phyloP scores from a whole-genome alignment of 2,329 filamentous ascomycete genomes.

The Exophiala dermatitidis region DNA sequence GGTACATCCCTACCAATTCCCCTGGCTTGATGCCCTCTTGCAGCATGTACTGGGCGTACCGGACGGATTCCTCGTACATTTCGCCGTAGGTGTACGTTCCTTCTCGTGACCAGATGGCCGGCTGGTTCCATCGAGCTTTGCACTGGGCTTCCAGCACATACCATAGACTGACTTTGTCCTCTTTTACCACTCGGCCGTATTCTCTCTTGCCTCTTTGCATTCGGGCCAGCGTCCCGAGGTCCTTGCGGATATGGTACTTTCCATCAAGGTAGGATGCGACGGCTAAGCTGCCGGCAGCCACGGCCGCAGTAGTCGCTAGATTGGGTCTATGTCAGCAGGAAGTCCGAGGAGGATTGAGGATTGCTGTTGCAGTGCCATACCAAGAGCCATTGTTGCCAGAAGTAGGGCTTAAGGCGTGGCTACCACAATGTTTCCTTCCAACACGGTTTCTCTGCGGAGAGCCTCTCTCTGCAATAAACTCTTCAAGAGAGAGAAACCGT shows the following conservation, averaged over 20 bases:
- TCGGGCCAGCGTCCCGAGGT: constrained; percentile 46
- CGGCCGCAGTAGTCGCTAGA: constrained; percentile 25
- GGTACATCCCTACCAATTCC: constrained; percentile 59
- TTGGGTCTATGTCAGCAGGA: neutral
- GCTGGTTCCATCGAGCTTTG: constrained; percentile 45
- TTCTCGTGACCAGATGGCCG: constrained; percentile 61
- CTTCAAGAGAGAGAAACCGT: too few species aligned
- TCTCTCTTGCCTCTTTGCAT: constrained; percentile 40
- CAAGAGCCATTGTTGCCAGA: constrained; percentile 13
- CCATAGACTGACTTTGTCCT: constrained; percentile 54
- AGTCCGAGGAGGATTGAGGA: neutral
- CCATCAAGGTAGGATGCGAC: constrained; percentile 59
- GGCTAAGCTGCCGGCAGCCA: constrained; percentile 33
- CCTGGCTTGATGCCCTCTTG: constrained; percentile 51
- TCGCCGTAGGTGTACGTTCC: constrained; percentile 55
- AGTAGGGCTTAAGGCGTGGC: neutral
- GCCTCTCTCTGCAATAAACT: too few species aligned
- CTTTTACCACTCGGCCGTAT: constrained; percentile 45
- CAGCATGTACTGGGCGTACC: constrained; percentile 57
- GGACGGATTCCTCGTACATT: constrained; percentile 49
- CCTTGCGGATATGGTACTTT: constrained; percentile 60
- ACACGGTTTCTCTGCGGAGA: neutral
- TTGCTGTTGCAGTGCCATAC: too few species aligned
- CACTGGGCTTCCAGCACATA: constrained; percentile 57
- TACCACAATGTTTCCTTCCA: neutral